phyloP scores from a whole-genome alignment of 2,329 filamentous ascomycete genomes.

The Blumeria hordei region DNA sequence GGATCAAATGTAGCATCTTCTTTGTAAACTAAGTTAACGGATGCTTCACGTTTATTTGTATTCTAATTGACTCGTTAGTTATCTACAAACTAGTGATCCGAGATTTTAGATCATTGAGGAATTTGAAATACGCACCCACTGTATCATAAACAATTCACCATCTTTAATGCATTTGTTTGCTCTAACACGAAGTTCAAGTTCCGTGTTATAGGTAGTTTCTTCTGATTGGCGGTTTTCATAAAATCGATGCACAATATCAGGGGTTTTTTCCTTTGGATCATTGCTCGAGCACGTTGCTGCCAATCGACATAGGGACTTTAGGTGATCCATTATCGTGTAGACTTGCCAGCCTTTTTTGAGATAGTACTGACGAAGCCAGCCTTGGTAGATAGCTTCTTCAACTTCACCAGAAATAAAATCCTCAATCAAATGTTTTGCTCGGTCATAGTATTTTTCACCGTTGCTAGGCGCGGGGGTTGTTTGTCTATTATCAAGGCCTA shows the following conservation, averaged over 20 bases:
- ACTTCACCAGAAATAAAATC: conserved; percentile 64
- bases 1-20: conserved; percentile 62
- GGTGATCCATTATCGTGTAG: conserved; percentile 77
- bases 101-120: neutral
- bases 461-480: conserved; percentile 47
- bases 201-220: conserved; percentile 69
- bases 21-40: conserved; percentile 44
- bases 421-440: conserved; percentile 66
- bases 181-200: conserved; percentile 75
- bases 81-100: neutral
- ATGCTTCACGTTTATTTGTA: conserved; percentile 42
- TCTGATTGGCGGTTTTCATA: conserved; percentile 58
- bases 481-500: conserved; percentile 56
- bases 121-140: conserved; percentile 44
- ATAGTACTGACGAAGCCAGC: conserved; percentile 78
- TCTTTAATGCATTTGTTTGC: conserved; percentile 87
- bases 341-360: conserved; percentile 76
- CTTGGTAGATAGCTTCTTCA: conserved; percentile 66
- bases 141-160: conserved; percentile 70
- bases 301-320: conserved; percentile 58
- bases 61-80: conserved; percentile 21
- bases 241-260: conserved; percentile 74
- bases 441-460: conserved; percentile 52
- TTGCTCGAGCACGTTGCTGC: conserved; percentile 62
- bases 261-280: conserved; percentile 80